phyloP scores from a whole-genome alignment of 2,329 filamentous ascomycete species.

The Diaporthe helianthi region DNA sequence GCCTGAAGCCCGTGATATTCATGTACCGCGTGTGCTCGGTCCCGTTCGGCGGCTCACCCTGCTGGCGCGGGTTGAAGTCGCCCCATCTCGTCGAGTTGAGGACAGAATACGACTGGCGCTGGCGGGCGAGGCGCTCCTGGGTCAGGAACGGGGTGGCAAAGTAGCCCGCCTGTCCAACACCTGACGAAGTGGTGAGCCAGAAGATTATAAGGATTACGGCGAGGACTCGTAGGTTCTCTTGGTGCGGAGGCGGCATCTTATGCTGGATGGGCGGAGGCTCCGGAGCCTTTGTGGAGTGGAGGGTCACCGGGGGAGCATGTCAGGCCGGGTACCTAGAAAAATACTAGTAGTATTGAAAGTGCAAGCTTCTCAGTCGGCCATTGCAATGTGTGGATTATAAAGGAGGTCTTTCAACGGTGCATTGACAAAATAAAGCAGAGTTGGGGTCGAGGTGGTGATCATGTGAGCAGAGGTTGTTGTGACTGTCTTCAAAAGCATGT shows the following conservation, averaged over 20 bases:
- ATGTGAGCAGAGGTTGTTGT: background rate
- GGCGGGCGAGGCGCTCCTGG: slow-evolving; percentile 56
- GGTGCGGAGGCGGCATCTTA: slow-evolving; percentile 53
- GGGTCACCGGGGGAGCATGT: slow-evolving; percentile 30
- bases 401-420: background rate
- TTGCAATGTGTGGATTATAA: background rate
- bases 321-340: background rate
- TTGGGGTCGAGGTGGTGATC: background rate
- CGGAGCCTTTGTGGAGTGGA: slow-evolving; percentile 19
- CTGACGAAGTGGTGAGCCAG: slow-evolving; percentile 52
- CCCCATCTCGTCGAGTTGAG: slow-evolving; percentile 66
- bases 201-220: slow-evolving; percentile 53
- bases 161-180: slow-evolving; percentile 50
- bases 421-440: background rate
- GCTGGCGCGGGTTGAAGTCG: slow-evolving; percentile 59
- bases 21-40: slow-evolving; percentile 54
- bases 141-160: slow-evolving; percentile 51
- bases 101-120: slow-evolving; percentile 58
- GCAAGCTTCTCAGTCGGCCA: background rate
- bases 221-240: slow-evolving; percentile 53
- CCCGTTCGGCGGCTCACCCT: slow-evolving; percentile 41
- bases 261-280: slow-evolving; percentile 36
- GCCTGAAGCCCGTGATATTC: slow-evolving; percentile 79
- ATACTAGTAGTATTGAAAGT: too few relatives aligned
- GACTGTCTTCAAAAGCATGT: too few relatives aligned